Evolutionary conservation across 495 filamentous ascomycete genomes (phyloP), one percentile per base, ranked within the genome.

Genomic region (Mycothermus thermophilus): DNA sequence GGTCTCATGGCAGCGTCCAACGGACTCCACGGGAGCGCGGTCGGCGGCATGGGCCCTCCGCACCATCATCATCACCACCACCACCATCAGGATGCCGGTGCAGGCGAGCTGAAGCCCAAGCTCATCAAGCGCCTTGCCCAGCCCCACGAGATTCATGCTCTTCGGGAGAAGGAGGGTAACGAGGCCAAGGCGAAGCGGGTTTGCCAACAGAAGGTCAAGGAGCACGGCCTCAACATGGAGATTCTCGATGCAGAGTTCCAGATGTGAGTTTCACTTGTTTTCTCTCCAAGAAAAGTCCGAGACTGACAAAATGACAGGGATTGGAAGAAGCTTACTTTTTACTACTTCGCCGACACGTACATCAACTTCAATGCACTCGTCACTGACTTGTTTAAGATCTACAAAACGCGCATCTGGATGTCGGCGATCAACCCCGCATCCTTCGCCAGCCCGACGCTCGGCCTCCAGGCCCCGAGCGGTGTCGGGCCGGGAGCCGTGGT

Each of bases 331-430:
- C 63, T 97, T 34, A 97, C 92, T 0, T 95, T 93, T 58, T 97
- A 93, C 66, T 97, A 96, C 57, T 96, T 93, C 46, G 90, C 90
- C 35, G 87, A 95, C 49, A 75, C 83, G 0, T 97, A 97, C 54
- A 93, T 97, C 67, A 94, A 96, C 59, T 97, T 97, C 67, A 97
- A 96, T 56, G 81, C 83, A 0, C 71, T 97, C 12, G 88, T 97
- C 39, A 93, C 85, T 0, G 92, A 96, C 55, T 69, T 97, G 15
- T 97, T 96, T 69, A 95, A 95, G 52, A 86, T 94, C 39, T 97
- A 93, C 65, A 97, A 97, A 64, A 93, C 87, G 13, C 74, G 90
- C 35, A 96, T 97, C 52, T 97, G 90, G 90, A 93, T 97, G 86
- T 94, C 86, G 4, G 88, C 90, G 6, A 92, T 97, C 62, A 97